Evolutionary conservation across 305 asterid genomes (phyloP).

Genomic region (Petunia hybrid): DNA sequence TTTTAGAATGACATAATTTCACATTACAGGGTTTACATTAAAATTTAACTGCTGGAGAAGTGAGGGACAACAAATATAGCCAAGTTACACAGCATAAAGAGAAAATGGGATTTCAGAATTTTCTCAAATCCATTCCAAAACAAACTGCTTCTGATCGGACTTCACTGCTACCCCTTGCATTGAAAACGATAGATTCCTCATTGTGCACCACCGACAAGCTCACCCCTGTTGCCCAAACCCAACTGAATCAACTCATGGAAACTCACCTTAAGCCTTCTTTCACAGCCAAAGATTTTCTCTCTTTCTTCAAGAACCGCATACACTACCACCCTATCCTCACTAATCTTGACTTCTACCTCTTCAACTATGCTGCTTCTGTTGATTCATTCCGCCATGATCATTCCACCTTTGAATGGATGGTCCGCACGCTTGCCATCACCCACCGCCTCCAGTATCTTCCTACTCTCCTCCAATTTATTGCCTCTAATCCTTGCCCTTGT

Average conservation of each 20-base stretch:
- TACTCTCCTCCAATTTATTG: slow-evolving; percentile 69
- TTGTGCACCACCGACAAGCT: slow-evolving; percentile 43
- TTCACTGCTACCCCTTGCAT: slow-evolving; percentile 22
- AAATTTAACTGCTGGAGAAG: slow-evolving; percentile 14
- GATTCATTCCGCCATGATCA: slow-evolving; percentile 95
- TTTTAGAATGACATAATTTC: slow-evolving; percentile 14
- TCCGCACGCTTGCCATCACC: slow-evolving; percentile 72
- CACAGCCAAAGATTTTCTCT: slow-evolving; percentile 72
- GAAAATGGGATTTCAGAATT: slow-evolving; percentile 30
- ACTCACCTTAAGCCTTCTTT: slow-evolving; percentile 55
- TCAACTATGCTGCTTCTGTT: slow-evolving; percentile 78
- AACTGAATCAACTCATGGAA: slow-evolving; percentile 49
- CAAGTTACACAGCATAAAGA: background rate
- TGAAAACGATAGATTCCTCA: slow-evolving; percentile 21
- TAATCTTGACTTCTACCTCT: slow-evolving; percentile 92
- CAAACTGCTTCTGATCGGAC: slow-evolving; percentile 23
- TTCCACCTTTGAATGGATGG: slow-evolving; percentile 83
- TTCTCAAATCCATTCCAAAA: slow-evolving; percentile 25
- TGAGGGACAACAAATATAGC: background rate
- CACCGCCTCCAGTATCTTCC: slow-evolving; percentile 78
- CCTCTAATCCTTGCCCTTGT: slow-evolving; percentile 91
- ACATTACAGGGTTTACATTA: slow-evolving; percentile 6
- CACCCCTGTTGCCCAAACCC: slow-evolving; percentile 41
- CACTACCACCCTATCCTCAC: slow-evolving; percentile 78
- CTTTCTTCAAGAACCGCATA: slow-evolving; percentile 67